Conservation (phyloP, 2,329 filamentous ascomycete genomes). For the Ophiostoma quercus region DNA sequence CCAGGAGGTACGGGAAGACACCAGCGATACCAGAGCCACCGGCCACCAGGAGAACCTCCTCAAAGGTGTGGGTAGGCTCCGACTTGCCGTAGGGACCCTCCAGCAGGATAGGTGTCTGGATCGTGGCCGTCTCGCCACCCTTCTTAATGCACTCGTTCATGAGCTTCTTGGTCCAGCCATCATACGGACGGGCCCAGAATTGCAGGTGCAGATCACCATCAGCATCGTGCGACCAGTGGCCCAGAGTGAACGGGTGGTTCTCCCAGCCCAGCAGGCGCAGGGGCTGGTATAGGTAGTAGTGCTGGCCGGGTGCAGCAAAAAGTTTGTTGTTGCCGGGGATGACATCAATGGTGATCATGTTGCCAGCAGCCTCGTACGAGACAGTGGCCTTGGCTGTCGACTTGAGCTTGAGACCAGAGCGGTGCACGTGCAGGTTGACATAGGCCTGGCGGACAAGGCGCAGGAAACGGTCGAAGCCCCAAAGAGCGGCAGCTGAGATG, state of each 20-base stretch:
- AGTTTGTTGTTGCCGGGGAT: slow-evolving; percentile 21
- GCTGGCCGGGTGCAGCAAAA: slow-evolving; percentile 39
- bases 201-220: slow-evolving; percentile 21
- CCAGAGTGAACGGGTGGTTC: slow-evolving; percentile 48
- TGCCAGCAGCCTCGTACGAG: slow-evolving; percentile 22
- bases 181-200: slow-evolving; percentile 27
- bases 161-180: slow-evolving; percentile 28
- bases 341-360: slow-evolving; percentile 25
- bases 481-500: slow-evolving; percentile 24
- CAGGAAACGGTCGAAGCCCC: slow-evolving; percentile 27
- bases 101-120: slow-evolving; percentile 23
- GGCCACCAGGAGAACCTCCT: slow-evolving; percentile 26
- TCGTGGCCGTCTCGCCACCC: slow-evolving; percentile 16
- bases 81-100: slow-evolving; percentile 28
- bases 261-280: slow-evolving; percentile 42
- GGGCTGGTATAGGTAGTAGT: slow-evolving; percentile 44
- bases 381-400: slow-evolving; percentile 21
- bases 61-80: slow-evolving; percentile 25
- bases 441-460: slow-evolving; percentile 41
- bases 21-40: slow-evolving; percentile 28
- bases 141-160: slow-evolving; percentile 21
- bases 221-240: slow-evolving; percentile 24
- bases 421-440: slow-evolving; percentile 35
- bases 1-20: slow-evolving; percentile 26
- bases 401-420: slow-evolving; percentile 17